Evolutionary conservation across 192 early-diverging fungal genomes (phyloP).

Genomic region (Podila epigama): DNA sequence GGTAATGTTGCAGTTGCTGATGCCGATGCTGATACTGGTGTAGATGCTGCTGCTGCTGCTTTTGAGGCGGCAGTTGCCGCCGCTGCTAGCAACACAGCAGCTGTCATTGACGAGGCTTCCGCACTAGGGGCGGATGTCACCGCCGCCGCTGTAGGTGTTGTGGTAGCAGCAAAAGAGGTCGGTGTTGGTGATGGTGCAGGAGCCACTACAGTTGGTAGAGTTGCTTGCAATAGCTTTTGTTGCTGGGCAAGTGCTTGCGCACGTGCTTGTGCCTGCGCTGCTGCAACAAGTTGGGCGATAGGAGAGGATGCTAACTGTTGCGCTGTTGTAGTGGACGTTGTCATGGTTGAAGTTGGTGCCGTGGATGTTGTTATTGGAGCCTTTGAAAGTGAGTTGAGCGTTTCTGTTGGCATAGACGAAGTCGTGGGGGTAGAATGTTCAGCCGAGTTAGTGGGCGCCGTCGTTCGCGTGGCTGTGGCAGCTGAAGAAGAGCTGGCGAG

Average conservation of each 20-base stretch:
- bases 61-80: background rate
- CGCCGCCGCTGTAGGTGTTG: too few species aligned
- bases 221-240: background rate
- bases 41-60: background rate
- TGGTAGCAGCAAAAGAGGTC: too few species aligned
- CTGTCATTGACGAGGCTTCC: too few species aligned
- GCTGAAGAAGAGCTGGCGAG: background rate
- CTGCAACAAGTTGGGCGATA: constrained; percentile 19
- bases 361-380: background rate
- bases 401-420: background rate
- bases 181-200: background rate
- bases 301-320: constrained; percentile 9
- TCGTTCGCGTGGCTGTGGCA: background rate
- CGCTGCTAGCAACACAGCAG: background rate
- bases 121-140: too few species aligned
- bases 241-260: constrained; percentile 8
- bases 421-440: background rate
- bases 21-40: background rate
- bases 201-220: background rate
- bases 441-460: background rate
- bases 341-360: background rate
- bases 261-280: constrained; percentile 15
- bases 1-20: background rate
- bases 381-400: background rate
- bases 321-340: background rate